Evolutionary conservation across 139 green algal species (phyloP).

Genomic region (Micractinium sp.): DNA sequence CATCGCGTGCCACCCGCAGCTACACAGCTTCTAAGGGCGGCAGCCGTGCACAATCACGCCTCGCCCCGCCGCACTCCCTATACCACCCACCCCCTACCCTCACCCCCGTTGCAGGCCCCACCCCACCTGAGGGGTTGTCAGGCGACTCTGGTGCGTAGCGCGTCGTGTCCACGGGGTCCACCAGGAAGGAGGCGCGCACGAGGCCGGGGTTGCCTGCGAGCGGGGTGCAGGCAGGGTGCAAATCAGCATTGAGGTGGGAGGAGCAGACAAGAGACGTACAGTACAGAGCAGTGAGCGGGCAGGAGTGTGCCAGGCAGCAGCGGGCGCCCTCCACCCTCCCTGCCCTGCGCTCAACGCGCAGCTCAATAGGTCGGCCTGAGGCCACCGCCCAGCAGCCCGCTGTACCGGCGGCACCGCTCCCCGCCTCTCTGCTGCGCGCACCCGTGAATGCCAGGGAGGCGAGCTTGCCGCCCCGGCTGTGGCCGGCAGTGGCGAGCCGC

Average conservation of each 20-base stretch:
- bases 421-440: not conserved
- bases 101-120: too few relatives aligned
- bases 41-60: too few relatives aligned
- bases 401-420: not conserved
- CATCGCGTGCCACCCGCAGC: too few relatives aligned
- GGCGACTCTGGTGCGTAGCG: slow-evolving; percentile 42
- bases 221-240: not conserved
- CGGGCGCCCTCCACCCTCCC: too few relatives aligned
- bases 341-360: too few relatives aligned
- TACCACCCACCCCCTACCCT: too few relatives aligned
- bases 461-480: slow-evolving; percentile 75
- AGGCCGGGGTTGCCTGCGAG: not conserved
- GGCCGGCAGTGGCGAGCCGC: slow-evolving; percentile 45
- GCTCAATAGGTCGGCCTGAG: too few relatives aligned
- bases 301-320: not conserved
- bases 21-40: too few relatives aligned
- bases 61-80: too few relatives aligned
- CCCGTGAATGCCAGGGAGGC: slow-evolving; percentile 57
- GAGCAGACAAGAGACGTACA: not conserved
- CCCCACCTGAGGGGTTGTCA: slow-evolving; percentile 48
- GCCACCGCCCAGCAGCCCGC: not conserved
- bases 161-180: slow-evolving; percentile 71
- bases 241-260: too few relatives aligned
- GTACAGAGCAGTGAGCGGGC: not conserved
- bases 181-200: slow-evolving; percentile 57